Base-by-base conservation (phyloP, 768 basidiomycete genomes). In the Russula foetens region DNA sequence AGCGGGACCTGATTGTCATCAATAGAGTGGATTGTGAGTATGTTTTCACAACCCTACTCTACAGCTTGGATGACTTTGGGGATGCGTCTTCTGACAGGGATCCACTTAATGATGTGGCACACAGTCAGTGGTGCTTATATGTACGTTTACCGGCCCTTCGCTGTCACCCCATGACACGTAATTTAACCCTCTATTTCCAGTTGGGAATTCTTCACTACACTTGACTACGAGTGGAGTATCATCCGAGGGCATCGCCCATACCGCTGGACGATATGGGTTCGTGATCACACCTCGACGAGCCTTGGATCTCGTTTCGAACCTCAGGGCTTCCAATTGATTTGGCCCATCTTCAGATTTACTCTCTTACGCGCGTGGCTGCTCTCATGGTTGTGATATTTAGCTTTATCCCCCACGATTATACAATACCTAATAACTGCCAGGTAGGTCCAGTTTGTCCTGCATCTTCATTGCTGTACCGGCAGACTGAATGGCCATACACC, bases 211-310 rank as follows among this genome's bases (percentile, higher is more conserved):
- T 17, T 52, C 15, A 52, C 33, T 7, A 38, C 33, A 12, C 50
- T 52, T 23, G 21, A 23, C 7, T 52, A 52, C 50, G 50, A 52
- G 23, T 38, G 21, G 21, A 38, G 45, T 17, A n/a, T 53, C 45
- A 39, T 59, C 21, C 44, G 24, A 15, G 44, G 35, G 21, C 51
- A 24, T 39, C 52, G 38, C 21, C 46, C 38, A 12, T 48, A 43
- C 38, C 14, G 38, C 17, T 60, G 59, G 59, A 19, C 59, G 24
- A 60, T 60, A 60, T 60, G 53, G 59, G 59, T 60, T 9, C 0
- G 59, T 60, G 7, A n/a, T n/a, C n/a, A n/a, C n/a, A n/a, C n/a
- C n/a, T 7, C n/a, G 4, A 5, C 17, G 14, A 17, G 24, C 23
- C 5, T 24, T 14, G 38, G 31, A 8, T 39, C 14, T 7, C 12